These are phyloP conservation scores for Leccinum obscurum DNA, from an alignment of 768 basidiomycete genomes.

Conservation along the genomic window DNA sequence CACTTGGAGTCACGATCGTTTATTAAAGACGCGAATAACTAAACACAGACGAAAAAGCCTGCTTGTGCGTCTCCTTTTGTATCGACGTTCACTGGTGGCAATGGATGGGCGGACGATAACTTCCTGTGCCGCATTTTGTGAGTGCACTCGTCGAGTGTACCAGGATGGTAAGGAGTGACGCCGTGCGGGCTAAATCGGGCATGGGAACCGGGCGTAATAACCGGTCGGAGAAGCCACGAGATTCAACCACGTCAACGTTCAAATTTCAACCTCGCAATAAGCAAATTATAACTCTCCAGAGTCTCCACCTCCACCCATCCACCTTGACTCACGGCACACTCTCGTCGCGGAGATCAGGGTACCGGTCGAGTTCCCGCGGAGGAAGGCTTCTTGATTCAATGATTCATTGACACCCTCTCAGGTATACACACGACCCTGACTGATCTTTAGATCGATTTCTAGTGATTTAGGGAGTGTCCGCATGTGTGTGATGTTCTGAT, in stretches of 20 bases:
- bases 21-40: background rate
- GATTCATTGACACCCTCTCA: no score
- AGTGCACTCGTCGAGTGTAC: background rate
- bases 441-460: background rate
- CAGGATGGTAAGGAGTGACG: background rate
- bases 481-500: no score
- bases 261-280: background rate
- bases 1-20: background rate
- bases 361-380: background rate
- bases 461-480: no score
- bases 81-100: background rate
- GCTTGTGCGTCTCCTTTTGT: constrained; percentile 10
- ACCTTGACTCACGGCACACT: background rate
- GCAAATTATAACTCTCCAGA: background rate
- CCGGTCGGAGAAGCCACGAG: background rate
- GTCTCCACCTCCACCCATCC: background rate
- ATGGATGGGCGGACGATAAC: background rate
- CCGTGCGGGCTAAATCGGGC: background rate
- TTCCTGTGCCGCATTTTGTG: constrained; percentile 28
- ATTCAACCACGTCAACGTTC: background rate
- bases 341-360: background rate
- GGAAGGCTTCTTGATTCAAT: background rate
- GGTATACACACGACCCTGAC: background rate
- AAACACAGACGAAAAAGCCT: background rate
- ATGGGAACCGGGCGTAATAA: background rate